Evolutionary conservation across 1,284 basidiomycete species (phyloP).

Genomic region (Puccinia polysora): DNA sequence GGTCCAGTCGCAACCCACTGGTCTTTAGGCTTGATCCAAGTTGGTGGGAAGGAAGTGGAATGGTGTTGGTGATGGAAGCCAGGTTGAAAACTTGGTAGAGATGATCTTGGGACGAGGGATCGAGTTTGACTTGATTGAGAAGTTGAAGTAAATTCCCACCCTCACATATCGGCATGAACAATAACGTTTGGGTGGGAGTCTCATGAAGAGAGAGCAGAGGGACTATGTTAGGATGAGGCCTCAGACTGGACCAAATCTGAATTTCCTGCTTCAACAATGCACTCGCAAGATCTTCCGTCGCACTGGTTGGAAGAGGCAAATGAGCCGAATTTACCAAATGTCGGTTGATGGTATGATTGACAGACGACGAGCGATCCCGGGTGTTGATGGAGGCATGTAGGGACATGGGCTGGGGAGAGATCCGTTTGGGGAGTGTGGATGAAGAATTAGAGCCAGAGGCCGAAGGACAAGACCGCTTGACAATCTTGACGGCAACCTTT

Average conservation of each 20-base stretch:
- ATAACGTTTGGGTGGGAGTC: constrained; percentile 68
- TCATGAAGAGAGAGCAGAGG: constrained; percentile 70
- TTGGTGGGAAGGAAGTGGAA: neutral
- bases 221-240: constrained; percentile 64
- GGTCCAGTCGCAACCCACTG: constrained; percentile 46
- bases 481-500: constrained; percentile 74
- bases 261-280: constrained; percentile 67
- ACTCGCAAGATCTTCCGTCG: constrained; percentile 57
- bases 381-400: constrained; percentile 44
- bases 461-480: constrained; percentile 54
- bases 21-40: neutral
- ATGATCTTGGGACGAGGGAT: constrained; percentile 12
- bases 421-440: neutral
- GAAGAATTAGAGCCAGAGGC: too few species aligned
- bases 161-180: constrained; percentile 76
- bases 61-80: constrained; percentile 19
- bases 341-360: constrained; percentile 48
- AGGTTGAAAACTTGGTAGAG: constrained; percentile 24
- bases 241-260: constrained; percentile 70
- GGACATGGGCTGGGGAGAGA: neutral
- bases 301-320: constrained; percentile 55
- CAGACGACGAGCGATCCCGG: constrained; percentile 37
- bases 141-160: constrained; percentile 82
- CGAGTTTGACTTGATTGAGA: constrained; percentile 56
- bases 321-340: constrained; percentile 58